phyloP scores from a whole-genome alignment of 164 flowering plant genomes.

The Taxillus chinensis region DNA sequence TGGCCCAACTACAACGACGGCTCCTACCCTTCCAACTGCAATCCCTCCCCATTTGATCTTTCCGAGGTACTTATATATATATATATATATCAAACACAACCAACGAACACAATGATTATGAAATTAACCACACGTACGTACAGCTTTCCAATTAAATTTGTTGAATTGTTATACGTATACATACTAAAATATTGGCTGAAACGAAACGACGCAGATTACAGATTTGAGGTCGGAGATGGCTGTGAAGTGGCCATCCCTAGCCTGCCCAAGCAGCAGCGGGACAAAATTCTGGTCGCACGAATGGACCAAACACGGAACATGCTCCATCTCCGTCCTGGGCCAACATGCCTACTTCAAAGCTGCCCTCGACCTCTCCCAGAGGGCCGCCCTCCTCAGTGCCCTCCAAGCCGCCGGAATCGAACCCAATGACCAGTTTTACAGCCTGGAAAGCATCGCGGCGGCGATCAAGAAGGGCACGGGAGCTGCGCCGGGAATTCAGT shows the following conservation, averaged over 20 bases:
- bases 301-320: conserved; percentile 44
- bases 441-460: conserved; percentile 19
- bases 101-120: no score
- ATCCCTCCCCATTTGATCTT: conserved; percentile 28
- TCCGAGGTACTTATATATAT: conserved; percentile 22
- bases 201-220: conserved; percentile 14
- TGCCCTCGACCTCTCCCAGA: conserved; percentile 19
- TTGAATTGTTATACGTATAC: no score
- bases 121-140: no score
- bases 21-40: conserved; percentile 42
- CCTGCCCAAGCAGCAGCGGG: conserved; percentile 40
- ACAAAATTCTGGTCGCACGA: conserved; percentile 37
- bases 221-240: conserved; percentile 26
- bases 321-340: conserved; percentile 32
- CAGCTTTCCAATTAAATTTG: no score
- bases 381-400: conserved; percentile 20
- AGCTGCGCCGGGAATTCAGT: conserved; percentile 28
- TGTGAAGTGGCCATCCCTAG: conserved; percentile 38
- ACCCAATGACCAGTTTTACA: conserved; percentile 29
- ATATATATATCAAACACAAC: no score
- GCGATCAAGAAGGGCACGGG: conserved; percentile 35
- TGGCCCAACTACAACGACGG: conserved; percentile 55
- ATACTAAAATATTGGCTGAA: no score
- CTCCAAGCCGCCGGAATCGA: conserved; percentile 22
- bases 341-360: conserved; percentile 28